phyloP scores from a whole-genome alignment of 139 green algal genomes.

The Chlamydomonas incerta region DNA sequence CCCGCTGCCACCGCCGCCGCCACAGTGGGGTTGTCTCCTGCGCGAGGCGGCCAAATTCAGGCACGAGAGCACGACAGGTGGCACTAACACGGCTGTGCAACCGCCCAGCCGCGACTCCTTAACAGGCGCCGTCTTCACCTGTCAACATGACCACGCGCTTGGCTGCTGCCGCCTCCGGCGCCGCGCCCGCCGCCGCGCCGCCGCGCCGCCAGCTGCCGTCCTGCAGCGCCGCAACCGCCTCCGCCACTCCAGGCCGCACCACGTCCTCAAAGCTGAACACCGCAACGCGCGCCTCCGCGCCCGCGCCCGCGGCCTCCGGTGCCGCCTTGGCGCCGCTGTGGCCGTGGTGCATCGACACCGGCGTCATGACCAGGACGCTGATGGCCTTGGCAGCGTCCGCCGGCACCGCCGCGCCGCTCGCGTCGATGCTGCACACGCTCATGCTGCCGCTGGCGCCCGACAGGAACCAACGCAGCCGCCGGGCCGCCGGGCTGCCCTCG shows the following conservation, averaged over 20 bases:
- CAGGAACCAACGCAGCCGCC: constrained; percentile 7
- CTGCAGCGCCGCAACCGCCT: constrained; percentile 68
- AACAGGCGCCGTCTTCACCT: constrained; percentile 48
- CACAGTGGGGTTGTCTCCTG: constrained; percentile 83
- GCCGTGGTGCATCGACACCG: background rate
- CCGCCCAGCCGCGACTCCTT: too few relatives aligned
- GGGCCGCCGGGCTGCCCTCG: background rate
- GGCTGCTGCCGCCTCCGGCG: background rate
- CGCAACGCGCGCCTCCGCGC: constrained; percentile 39
- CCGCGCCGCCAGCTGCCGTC: constrained; percentile 53
- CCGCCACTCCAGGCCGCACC: constrained; percentile 60
- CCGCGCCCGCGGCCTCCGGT: constrained; percentile 19
- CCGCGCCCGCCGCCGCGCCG: constrained; percentile 1
- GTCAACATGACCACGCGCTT: constrained; percentile 75
- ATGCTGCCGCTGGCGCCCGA: background rate
- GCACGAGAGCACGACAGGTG: too few relatives aligned
- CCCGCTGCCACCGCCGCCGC: constrained; percentile 56
- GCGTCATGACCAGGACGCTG: constrained; percentile 3
- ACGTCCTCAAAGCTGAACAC: constrained; percentile 81
- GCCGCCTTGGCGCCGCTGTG: background rate
- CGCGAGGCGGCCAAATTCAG: too few relatives aligned
- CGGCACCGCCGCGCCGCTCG: background rate
- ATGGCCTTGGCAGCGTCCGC: constrained; percentile 11
- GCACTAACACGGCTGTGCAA: too few relatives aligned
- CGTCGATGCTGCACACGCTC: constrained; percentile 6